Conservation (phyloP, 352 stramenopile genomes). For the Saprolegnia diclina region DNA sequence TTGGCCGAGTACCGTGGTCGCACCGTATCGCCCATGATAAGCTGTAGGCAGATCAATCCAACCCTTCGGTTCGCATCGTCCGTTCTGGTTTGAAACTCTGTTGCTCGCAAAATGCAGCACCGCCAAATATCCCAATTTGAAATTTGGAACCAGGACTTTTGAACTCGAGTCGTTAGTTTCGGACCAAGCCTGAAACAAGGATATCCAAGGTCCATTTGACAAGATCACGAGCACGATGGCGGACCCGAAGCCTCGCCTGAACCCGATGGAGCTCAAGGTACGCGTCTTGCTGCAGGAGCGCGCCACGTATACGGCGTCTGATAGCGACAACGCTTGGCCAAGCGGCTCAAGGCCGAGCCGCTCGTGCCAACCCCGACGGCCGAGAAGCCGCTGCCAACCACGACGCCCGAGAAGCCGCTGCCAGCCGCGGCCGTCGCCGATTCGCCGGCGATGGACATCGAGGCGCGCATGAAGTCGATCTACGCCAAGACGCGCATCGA, state of each 20-base stretch:
- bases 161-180: no score
- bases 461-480: slow-evolving; percentile 8
- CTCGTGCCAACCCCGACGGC: not conserved
- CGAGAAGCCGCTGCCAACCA: not conserved
- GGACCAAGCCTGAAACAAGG: no score
- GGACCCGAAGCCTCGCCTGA: not conserved
- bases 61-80: not conserved
- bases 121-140: no score
- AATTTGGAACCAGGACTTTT: no score
- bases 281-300: not conserved
- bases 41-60: not conserved
- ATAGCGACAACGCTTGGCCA: slow-evolving; percentile 21
- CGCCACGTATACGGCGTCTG: not conserved
- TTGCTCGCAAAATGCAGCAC: no score
- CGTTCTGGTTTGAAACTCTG: no score
- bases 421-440: not conserved
- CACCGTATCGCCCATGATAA: no score
- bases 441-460: not conserved
- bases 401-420: no score
- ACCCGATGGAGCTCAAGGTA: slow-evolving; percentile 23
- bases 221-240: not conserved
- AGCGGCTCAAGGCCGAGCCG: not conserved
- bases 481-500: slow-evolving; percentile 19
- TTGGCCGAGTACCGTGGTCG: no score
- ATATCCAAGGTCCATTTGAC: no score